Conservation (phyloP, 2,329 filamentous ascomycete species). For the Monosporascus sp. region DNA sequence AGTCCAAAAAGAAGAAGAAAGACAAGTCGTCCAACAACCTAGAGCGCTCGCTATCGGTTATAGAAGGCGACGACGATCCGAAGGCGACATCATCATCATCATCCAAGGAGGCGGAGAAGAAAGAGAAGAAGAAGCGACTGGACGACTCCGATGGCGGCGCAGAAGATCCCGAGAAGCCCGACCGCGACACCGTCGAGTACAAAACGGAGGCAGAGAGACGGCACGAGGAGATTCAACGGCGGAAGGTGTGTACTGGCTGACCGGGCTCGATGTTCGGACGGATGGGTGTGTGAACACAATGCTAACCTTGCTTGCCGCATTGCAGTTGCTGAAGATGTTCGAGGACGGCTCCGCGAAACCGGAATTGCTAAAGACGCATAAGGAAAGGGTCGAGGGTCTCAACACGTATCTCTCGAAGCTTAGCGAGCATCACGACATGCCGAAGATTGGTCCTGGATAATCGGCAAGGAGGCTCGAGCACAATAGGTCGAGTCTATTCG, state of each 20-base stretch:
- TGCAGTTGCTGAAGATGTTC: constrained; percentile 72
- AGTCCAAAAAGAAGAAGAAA: constrained; percentile 59
- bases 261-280: not conserved
- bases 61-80: not conserved
- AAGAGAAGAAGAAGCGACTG: constrained; percentile 15
- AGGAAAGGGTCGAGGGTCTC: constrained; percentile 90
- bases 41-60: constrained; percentile 39
- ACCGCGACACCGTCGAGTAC: constrained; percentile 26
- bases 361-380: constrained; percentile 92
- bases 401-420: constrained; percentile 89
- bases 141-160: constrained; percentile 21
- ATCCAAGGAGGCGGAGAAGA: constrained; percentile 17
- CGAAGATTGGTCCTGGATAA: constrained; percentile 58
- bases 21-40: constrained; percentile 35
- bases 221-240: constrained; percentile 75
- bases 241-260: constrained; percentile 57
- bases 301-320: constrained; percentile 7
- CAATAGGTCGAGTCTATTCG: not conserved
- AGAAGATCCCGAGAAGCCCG: constrained; percentile 21
- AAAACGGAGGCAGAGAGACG: constrained; percentile 84
- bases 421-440: constrained; percentile 98
- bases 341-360: constrained; percentile 52
- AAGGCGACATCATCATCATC: not conserved
- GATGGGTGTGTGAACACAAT: not conserved
- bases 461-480: not conserved